A percentile compares a stretch with the other conserved stretches of the same genome.
Evolutionary conservation across 805 yeast genomes (phyloP).

Genomic region (Brettanomyces anomalus): DNA sequence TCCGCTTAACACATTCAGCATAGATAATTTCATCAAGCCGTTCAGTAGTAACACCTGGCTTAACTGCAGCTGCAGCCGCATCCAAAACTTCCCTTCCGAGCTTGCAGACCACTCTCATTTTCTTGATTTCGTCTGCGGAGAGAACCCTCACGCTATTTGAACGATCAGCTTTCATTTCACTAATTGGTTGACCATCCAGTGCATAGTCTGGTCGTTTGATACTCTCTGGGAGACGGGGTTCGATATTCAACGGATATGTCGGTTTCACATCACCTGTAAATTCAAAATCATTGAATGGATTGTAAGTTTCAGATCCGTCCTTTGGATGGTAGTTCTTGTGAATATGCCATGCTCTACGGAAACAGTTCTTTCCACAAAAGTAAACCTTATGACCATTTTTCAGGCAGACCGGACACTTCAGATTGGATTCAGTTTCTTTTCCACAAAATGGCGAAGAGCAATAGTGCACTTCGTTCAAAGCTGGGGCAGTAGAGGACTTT

Average conservation of each 20-base stretch:
- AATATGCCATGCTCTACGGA: slow-evolving; percentile 56
- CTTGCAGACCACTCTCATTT: slow-evolving; percentile 65
- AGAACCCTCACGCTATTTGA: slow-evolving; percentile 55
- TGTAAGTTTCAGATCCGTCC: slow-evolving; percentile 52
- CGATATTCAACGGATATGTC: slow-evolving; percentile 69
- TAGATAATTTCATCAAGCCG: slow-evolving; percentile 83
- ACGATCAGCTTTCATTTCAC: slow-evolving; percentile 69
- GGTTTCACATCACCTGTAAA: slow-evolving; percentile 75
- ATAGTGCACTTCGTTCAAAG: slow-evolving; percentile 6
- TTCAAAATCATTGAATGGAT: slow-evolving; percentile 77
- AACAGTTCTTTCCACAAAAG: slow-evolving; percentile 83
- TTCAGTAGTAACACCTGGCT: slow-evolving; percentile 90
- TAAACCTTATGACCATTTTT: slow-evolving; percentile 53
- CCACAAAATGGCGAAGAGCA: slow-evolving; percentile 86
- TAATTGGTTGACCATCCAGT: slow-evolving; percentile 62
- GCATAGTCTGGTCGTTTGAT: slow-evolving; percentile 82
- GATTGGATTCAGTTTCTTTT: slow-evolving; percentile 59
- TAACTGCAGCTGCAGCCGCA: slow-evolving; percentile 71
- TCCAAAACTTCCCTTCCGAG: slow-evolving; percentile 87
- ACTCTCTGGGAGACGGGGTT: slow-evolving; percentile 60
- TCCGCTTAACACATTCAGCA: slow-evolving; percentile 77
- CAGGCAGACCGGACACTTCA: slow-evolving; percentile 89
- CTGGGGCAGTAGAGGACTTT: not conserved
- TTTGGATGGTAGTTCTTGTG: slow-evolving; percentile 73
- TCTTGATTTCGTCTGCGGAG: slow-evolving; percentile 59